These are phyloP conservation scores for Citropsis articulata DNA, from an alignment of 345 rosid genomes.

Conservation along the genomic window DNA sequence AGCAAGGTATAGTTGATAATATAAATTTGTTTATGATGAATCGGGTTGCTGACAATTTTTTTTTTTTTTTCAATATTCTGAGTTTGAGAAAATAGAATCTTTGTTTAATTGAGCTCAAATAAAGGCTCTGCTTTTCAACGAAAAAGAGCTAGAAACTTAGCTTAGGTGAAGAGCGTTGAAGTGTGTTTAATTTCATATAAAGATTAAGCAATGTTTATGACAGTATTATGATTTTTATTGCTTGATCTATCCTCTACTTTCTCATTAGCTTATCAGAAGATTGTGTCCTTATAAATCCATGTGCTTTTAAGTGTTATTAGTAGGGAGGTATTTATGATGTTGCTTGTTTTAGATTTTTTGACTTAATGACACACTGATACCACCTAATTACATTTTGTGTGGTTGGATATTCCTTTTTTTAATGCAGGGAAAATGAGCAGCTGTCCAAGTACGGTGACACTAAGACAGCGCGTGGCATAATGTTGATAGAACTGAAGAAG, in stretches of 20 bases:
- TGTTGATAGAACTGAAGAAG: constrained; percentile 67
- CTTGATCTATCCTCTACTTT: background rate
- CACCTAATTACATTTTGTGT: background rate
- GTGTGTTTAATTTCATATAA: background rate
- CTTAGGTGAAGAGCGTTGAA: background rate
- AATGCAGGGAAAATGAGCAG: constrained; percentile 68
- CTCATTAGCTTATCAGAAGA: background rate
- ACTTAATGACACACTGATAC: constrained; percentile 4
- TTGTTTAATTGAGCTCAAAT: constrained; percentile 1
- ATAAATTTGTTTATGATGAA: background rate
- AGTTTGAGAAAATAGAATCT: background rate
- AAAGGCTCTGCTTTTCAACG: background rate
- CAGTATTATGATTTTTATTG: background rate
- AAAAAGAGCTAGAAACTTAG: background rate
- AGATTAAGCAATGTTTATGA: background rate
- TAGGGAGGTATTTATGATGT: background rate
- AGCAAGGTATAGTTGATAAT: background rate
- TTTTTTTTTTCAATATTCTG: background rate
- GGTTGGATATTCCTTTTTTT: background rate
- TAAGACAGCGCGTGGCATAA: constrained; percentile 62
- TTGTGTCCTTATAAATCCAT: background rate
- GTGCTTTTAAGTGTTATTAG: background rate
- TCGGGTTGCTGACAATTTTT: background rate
- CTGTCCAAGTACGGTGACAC: constrained; percentile 72
- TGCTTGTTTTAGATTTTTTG: background rate